phyloP scores from a whole-genome alignment of 2,329 filamentous ascomycete species.

The Coleophoma cylindrospora region DNA sequence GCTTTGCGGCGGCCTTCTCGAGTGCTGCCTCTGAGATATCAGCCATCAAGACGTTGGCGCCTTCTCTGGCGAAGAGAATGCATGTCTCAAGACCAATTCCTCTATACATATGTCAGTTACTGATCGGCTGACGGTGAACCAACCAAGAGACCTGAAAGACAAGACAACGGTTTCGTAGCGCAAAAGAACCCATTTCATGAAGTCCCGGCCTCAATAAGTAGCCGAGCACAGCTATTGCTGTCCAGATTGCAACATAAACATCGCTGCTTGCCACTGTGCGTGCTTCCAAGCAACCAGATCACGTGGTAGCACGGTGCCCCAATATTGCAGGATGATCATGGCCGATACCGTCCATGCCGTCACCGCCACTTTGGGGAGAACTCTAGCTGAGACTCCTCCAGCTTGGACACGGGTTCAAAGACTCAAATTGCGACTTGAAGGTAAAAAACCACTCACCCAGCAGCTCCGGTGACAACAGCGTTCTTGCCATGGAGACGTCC shows the following conservation, averaged over 20 bases:
- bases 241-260: no score
- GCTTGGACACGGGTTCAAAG: no score
- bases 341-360: background rate
- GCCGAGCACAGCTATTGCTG: no score
- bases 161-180: no score
- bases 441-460: slow-evolving; percentile 46
- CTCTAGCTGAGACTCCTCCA: background rate
- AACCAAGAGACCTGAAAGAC: no score
- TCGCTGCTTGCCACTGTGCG: no score
- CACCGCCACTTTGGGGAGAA: background rate
- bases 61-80: slow-evolving; percentile 68
- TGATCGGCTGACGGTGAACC: background rate
- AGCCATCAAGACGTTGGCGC: slow-evolving; percentile 64
- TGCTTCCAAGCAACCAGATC: no score
- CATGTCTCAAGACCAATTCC: slow-evolving; percentile 72
- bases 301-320: no score
- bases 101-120: slow-evolving; percentile 30
- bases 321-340: no score
- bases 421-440: no score
- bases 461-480: slow-evolving; percentile 60
- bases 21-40: slow-evolving; percentile 64
- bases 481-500: slow-evolving; percentile 30
- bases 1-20: slow-evolving; percentile 53
- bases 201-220: no score
- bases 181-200: no score